Evolutionary conservation across 768 basidiomycete genomes (phyloP).

Genomic region (Lentinula sp.): DNA sequence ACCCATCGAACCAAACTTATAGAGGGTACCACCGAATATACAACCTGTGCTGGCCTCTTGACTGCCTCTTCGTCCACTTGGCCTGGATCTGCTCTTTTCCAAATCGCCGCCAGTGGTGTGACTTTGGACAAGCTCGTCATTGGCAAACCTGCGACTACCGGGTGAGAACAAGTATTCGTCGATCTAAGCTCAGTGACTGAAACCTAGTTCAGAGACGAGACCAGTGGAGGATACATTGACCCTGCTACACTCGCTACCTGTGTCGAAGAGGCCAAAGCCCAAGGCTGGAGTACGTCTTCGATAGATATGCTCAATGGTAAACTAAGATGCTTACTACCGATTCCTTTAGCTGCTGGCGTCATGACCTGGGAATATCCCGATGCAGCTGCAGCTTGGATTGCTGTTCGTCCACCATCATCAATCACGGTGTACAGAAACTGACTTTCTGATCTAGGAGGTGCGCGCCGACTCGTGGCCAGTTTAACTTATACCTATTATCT

Average conservation of each 20-base stretch:
- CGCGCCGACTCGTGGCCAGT: conserved; percentile 1
- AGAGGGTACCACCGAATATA: conserved; percentile 63
- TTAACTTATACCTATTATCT: background rate
- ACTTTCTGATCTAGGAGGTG: background rate
- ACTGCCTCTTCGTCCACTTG: conserved; percentile 51
- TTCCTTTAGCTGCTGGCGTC: conserved; percentile 20
- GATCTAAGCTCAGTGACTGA: background rate
- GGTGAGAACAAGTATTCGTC: background rate
- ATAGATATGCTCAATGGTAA: background rate
- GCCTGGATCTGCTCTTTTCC: conserved; percentile 57
- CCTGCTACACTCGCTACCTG: conserved; percentile 56
- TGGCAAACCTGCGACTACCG: conserved; percentile 57
- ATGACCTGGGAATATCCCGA: conserved; percentile 35
- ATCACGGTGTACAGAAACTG: conserved; percentile 16
- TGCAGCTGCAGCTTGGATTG: conserved; percentile 34
- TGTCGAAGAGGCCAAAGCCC: conserved; percentile 46
- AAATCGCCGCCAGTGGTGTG: conserved; percentile 55
- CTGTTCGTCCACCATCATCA: conserved; percentile 28
- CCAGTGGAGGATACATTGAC: conserved; percentile 57
- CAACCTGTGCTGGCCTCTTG: conserved; percentile 55
- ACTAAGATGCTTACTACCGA: background rate
- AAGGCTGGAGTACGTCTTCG: conserved; percentile 53
- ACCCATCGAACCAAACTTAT: background rate
- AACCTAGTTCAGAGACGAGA: conserved; percentile 24
- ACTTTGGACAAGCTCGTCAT: conserved; percentile 62